Conservation (phyloP, 495 filamentous ascomycete genomes). For the Acidomyces sp. region DNA sequence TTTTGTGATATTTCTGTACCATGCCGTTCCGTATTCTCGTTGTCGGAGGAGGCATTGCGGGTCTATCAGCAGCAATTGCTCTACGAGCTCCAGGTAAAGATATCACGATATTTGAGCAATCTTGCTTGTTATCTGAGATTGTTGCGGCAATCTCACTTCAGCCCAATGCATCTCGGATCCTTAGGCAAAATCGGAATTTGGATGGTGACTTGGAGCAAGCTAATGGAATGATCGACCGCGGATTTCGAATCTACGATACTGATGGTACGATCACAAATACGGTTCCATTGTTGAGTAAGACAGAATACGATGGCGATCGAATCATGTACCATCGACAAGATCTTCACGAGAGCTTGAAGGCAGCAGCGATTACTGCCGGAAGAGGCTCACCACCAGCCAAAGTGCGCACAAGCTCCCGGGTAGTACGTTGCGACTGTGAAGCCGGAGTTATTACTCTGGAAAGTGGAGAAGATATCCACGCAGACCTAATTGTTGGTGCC, state of each 20-base stretch:
- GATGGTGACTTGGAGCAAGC: background rate
- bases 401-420: slow-evolving; percentile 5
- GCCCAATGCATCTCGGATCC: slow-evolving; percentile 17
- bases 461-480: slow-evolving; percentile 8
- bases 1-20: background rate
- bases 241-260: slow-evolving; percentile 14
- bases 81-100: slow-evolving; percentile 5
- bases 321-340: slow-evolving; percentile 17
- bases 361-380: background rate
- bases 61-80: slow-evolving; percentile 13
- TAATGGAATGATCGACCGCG: slow-evolving; percentile 11
- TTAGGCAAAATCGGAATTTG: slow-evolving; percentile 4
- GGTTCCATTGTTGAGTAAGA: slow-evolving; percentile 7
- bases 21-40: slow-evolving; percentile 16
- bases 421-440: slow-evolving; percentile 4
- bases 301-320: slow-evolving; percentile 15
- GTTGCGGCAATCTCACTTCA: slow-evolving; percentile 15
- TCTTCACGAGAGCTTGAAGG: slow-evolving; percentile 12
- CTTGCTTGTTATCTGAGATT: slow-evolving; percentile 10
- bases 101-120: slow-evolving; percentile 17
- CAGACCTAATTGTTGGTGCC: slow-evolving; percentile 10
- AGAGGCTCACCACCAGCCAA: slow-evolving; percentile 5
- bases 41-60: slow-evolving; percentile 11
- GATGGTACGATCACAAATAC: slow-evolving; percentile 10
- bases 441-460: slow-evolving; percentile 6